Conservation (phyloP, 2,329 filamentous ascomycete genomes). For the Plectosphaerella plurivora region DNA sequence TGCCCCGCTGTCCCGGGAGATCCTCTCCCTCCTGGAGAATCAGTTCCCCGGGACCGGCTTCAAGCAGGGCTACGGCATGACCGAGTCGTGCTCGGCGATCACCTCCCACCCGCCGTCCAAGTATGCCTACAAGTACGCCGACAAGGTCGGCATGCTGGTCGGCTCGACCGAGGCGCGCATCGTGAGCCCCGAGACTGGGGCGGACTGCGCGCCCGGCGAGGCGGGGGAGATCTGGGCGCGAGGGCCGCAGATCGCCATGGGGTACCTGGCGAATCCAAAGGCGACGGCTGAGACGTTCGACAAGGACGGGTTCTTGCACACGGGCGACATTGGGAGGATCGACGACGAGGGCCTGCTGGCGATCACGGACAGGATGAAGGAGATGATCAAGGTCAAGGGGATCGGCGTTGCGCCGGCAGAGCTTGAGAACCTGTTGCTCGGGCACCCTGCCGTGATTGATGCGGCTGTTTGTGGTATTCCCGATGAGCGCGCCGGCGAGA, state of each 20-base stretch:
- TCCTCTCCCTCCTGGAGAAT: slow-evolving; percentile 49
- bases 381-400: slow-evolving; percentile 65
- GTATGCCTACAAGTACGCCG: slow-evolving; percentile 53
- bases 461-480: slow-evolving; percentile 48
- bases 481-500: slow-evolving; percentile 52
- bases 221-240: slow-evolving; percentile 43
- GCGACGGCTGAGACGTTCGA: slow-evolving; percentile 46
- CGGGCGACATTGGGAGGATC: slow-evolving; percentile 52
- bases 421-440: slow-evolving; percentile 57
- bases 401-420: slow-evolving; percentile 60
- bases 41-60: slow-evolving; percentile 57
- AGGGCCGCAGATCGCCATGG: slow-evolving; percentile 45
- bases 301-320: slow-evolving; percentile 52
- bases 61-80: slow-evolving; percentile 67
- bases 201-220: slow-evolving; percentile 46
- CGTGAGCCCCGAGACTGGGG: slow-evolving; percentile 46
- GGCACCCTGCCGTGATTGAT: slow-evolving; percentile 52
- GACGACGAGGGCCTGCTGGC: slow-evolving; percentile 51
- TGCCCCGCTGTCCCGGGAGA: slow-evolving; percentile 52
- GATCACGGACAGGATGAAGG: slow-evolving; percentile 60
- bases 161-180: slow-evolving; percentile 58
- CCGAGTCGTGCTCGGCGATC: slow-evolving; percentile 59
- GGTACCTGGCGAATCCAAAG: slow-evolving; percentile 38
- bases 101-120: slow-evolving; percentile 54
- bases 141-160: slow-evolving; percentile 51